These are phyloP conservation scores for Pythium aphanidermatum DNA, from an alignment of 352 stramenopile species.

Conservation along the genomic window DNA sequence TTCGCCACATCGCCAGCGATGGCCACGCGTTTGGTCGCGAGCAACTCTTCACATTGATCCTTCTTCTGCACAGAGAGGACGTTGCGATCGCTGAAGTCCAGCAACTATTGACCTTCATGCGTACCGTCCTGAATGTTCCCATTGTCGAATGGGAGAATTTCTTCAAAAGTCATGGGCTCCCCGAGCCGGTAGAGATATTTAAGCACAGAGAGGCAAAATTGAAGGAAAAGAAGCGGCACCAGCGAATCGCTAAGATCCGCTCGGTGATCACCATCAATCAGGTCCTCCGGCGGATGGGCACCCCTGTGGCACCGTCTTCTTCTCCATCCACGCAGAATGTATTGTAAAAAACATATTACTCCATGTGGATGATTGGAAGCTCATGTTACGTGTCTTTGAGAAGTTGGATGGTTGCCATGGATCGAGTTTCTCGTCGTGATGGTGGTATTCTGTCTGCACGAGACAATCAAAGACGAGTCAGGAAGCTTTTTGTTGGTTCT, in stretches of 20 bases:
- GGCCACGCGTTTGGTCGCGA: slow-evolving; percentile 35
- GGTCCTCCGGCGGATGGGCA: slow-evolving; percentile 20
- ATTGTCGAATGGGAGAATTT: slow-evolving; percentile 38
- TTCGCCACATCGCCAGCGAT: slow-evolving; percentile 33
- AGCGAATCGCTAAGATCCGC: slow-evolving; percentile 21
- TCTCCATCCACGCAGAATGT: no score
- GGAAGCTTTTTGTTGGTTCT: no score
- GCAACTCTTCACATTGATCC: slow-evolving; percentile 39
- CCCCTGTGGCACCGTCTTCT: background rate
- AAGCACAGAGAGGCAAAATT: slow-evolving; percentile 21
- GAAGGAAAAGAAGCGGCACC: slow-evolving; percentile 21
- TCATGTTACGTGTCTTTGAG: no score
- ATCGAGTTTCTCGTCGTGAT: no score
- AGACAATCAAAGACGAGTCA: no score
- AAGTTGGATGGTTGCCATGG: no score
- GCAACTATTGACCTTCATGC: slow-evolving; percentile 44
- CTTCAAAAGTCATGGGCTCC: slow-evolving; percentile 30
- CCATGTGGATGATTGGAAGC: no score
- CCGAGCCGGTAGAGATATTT: slow-evolving; percentile 24
- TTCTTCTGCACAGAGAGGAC: slow-evolving; percentile 43
- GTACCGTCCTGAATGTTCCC: slow-evolving; percentile 25
- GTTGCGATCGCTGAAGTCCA: slow-evolving; percentile 35
- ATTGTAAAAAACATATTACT: no score
- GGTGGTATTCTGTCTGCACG: no score
- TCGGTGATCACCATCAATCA: slow-evolving; percentile 26